Evolutionary conservation across 176 grass and related monocot species (phyloP), one percentile per base, ranked within the genome.

Genomic region (Lolium multiflorum): DNA sequence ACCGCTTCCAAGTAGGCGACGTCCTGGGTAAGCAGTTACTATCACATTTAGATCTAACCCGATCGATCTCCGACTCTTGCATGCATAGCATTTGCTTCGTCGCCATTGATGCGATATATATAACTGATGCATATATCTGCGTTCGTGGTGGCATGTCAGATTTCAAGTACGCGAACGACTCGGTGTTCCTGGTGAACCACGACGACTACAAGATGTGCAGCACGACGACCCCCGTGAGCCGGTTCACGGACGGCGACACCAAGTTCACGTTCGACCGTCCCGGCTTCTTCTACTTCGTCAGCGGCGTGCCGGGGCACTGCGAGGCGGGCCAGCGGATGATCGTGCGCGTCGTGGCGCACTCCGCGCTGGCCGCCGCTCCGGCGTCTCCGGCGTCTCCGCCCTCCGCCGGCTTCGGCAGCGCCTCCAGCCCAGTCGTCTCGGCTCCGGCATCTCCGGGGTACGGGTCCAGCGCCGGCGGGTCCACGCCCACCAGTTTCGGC

Each of bases 111-210:
- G 17, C 6, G 7, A 55, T 18, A 63, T 14, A 57, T 57, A 65
- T 41, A 69, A 20, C 31, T 18, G 3, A 8, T 41, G 51, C 48
- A 39, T n/a, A n/a, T n/a, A n/a, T 66, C 13, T 14, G 2, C 0
- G 14, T 22, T 49, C 56, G 8, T 59, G 15, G 20, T 15, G 1
- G 31, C 3, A 25, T 89, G 55, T 35, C 88, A 97, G 95, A 82
- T 78, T 97, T 97, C 89, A 92, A 85, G 89, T 97, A 97, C 52
- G 75, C 58, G 57, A 51, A 88, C 37, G 95, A 97, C 85, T 95
- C 95, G 41, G 87, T 97, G 87, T 77, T 97, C n/a, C 46, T 88
- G 60, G 92, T 97, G 86, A 60, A 9, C 51, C 91, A 78, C 72
- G 82, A 88, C 16, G 90, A 81, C 49, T 97, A 95, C 91, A 95